These are phyloP conservation scores for Cercospora zeae-maydis DNA, from an alignment of 2,329 filamentous ascomycete species.

Conservation along the genomic window DNA sequence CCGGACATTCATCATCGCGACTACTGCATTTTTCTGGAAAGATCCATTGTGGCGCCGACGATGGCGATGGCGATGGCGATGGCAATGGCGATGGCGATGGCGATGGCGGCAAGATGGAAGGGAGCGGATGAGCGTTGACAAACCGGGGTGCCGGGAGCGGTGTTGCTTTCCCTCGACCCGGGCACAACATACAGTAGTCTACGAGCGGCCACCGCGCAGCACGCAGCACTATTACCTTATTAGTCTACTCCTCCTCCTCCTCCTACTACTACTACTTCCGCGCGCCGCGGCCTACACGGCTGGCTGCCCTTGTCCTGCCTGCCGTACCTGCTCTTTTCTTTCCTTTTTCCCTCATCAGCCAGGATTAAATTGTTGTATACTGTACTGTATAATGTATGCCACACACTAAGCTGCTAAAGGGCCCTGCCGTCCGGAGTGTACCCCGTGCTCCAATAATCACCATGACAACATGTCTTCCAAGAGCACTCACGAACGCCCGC, in stretches of 20 bases:
- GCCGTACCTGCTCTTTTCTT: background rate
- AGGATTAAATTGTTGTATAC: too few relatives aligned
- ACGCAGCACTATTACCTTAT: too few relatives aligned
- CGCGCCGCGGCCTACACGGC: background rate
- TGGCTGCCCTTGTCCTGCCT: background rate
- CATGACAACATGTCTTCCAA: conserved; percentile 12
- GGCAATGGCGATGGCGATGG: too few relatives aligned
- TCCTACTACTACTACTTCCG: too few relatives aligned
- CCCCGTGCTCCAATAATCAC: background rate
- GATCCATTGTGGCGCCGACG: background rate
- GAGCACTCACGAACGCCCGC: conserved; percentile 30
- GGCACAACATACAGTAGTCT: too few relatives aligned
- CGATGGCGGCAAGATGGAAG: too few relatives aligned
- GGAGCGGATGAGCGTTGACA: too few relatives aligned
- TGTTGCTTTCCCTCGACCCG: too few relatives aligned
- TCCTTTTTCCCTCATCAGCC: background rate
- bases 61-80: background rate
- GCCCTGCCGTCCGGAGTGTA: conserved; percentile 1
- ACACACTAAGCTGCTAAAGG: conserved; percentile 8
- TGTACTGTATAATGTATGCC: background rate
- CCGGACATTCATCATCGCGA: too few relatives aligned
- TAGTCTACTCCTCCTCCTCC: too few relatives aligned
- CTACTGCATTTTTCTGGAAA: background rate
- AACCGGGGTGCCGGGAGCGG: background rate
- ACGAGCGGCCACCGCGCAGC: too few relatives aligned